A percentile compares a stretch with the other conserved stretches of the same genome.
Evolutionary conservation across 2,329 filamentous ascomycete genomes (phyloP).

Genomic region (Exutisphaerella laricina): DNA sequence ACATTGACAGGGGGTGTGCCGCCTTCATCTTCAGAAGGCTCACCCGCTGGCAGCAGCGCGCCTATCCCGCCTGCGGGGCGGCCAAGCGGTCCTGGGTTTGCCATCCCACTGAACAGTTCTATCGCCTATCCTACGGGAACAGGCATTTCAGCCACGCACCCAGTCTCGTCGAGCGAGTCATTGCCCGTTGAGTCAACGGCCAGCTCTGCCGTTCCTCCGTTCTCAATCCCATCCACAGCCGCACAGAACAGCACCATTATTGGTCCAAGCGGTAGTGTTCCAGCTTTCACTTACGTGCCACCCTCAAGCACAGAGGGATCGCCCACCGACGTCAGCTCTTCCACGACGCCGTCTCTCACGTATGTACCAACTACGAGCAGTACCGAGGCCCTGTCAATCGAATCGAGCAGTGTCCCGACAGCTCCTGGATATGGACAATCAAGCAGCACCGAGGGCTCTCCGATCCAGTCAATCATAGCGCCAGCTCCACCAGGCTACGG

Average conservation of each 20-base stretch:
- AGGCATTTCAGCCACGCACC: too few species aligned
- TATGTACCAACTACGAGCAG: too few species aligned
- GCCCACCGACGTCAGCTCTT: slow-evolving; percentile 1
- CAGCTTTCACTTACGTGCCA: neutral
- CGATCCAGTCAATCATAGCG: neutral
- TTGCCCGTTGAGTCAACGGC: too few species aligned
- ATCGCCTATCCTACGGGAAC: neutral
- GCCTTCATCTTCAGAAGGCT: neutral
- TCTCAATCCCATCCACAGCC: neutral
- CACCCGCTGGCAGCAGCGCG: slow-evolving; percentile 7
- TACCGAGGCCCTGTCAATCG: too few species aligned
- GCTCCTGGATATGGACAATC: neutral
- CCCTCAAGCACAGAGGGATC: slow-evolving; percentile 5
- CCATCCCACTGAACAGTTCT: neutral
- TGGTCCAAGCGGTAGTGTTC: slow-evolving; percentile 9
- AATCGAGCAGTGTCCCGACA: too few species aligned
- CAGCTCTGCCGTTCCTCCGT: neutral
- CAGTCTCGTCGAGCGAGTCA: too few species aligned
- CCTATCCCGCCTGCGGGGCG: slow-evolving; percentile 8
- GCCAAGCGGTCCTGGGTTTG: neutral
- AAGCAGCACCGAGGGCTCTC: slow-evolving; percentile 2
- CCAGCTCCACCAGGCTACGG: slow-evolving; percentile 7
- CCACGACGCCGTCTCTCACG: too few species aligned
- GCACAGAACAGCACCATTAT: slow-evolving; percentile 5
- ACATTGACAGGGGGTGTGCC: slow-evolving; percentile 3